Evolutionary conservation across 1,284 basidiomycete species (phyloP).

Genomic region (Pterula multifida): DNA sequence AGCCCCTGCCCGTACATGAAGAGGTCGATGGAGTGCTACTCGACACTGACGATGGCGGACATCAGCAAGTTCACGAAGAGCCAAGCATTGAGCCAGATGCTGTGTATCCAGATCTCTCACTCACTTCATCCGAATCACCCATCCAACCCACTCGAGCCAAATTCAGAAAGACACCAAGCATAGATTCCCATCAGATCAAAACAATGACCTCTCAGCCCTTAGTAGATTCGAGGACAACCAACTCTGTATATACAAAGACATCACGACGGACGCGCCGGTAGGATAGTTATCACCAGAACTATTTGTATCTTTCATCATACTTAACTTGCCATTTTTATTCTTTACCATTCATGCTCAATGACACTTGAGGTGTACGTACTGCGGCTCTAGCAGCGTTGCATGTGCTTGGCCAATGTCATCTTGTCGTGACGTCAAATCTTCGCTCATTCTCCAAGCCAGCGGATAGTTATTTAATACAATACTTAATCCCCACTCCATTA

Average conservation of each 20-base stretch:
- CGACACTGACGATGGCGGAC: not conserved
- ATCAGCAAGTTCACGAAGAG: not conserved
- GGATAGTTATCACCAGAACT: not conserved
- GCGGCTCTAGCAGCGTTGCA: no score
- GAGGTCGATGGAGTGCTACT: not conserved
- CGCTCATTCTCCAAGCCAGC: not conserved
- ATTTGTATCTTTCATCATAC: not conserved
- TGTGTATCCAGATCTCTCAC: not conserved
- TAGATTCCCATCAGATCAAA: not conserved
- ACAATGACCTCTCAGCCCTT: not conserved
- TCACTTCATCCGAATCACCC: not conserved
- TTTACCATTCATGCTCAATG: no score
- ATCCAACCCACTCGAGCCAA: not conserved
- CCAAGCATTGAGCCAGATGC: not conserved
- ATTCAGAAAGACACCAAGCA: not conserved
- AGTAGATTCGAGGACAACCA: not conserved
- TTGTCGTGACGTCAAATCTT: slow-evolving; percentile 1
- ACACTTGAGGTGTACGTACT: no score
- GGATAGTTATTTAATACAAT: no score
- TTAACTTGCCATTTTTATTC: not conserved
- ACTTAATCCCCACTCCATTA: not conserved
- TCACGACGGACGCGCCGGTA: not conserved
- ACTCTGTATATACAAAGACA: not conserved
- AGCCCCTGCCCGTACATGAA: not conserved
- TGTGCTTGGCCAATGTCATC: not conserved